Evolutionary conservation across 345 rosid species (phyloP).

Genomic region (Brassica cretica): DNA sequence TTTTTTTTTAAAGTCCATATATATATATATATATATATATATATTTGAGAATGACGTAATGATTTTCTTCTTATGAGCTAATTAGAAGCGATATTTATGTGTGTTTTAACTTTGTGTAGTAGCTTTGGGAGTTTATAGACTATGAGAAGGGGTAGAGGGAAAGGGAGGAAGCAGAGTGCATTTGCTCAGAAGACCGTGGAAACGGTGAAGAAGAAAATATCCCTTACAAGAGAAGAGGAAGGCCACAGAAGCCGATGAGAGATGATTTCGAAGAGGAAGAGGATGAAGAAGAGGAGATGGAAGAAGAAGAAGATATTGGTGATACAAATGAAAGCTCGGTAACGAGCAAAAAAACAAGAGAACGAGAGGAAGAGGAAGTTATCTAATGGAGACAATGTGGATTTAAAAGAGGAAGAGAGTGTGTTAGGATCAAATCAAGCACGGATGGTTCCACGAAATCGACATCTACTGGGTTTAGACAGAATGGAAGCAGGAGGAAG

Average conservation of each 20-base stretch:
- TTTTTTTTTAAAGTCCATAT: too few relatives aligned
- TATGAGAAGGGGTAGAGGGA: slow-evolving; percentile 66
- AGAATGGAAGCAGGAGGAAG: slow-evolving; percentile 67
- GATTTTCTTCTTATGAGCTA: neutral
- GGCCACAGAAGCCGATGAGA: slow-evolving; percentile 59
- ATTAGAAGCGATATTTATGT: neutral
- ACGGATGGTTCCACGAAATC: slow-evolving; percentile 33
- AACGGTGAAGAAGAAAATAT: slow-evolving; percentile 66
- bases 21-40: too few relatives aligned
- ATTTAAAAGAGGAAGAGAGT: slow-evolving; percentile 52
- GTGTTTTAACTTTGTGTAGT: neutral
- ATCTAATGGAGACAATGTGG: slow-evolving; percentile 38
- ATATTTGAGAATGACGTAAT: neutral
- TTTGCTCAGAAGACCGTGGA: slow-evolving; percentile 52
- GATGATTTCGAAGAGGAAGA: slow-evolving; percentile 51
- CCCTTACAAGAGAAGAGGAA: slow-evolving; percentile 65
- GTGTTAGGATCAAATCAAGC: slow-evolving; percentile 40
- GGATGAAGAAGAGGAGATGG: slow-evolving; percentile 41
- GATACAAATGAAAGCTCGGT: slow-evolving; percentile 33
- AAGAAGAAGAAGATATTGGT: slow-evolving; percentile 32
- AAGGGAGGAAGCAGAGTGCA: slow-evolving; percentile 61
- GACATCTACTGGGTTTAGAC: slow-evolving; percentile 50
- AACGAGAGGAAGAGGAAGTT: slow-evolving; percentile 61
- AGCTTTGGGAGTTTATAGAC: neutral
- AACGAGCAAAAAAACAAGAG: slow-evolving; percentile 42